A percentile compares a stretch with the other conserved stretches of the same genome.
Evolutionary conservation across 2,329 filamentous ascomycete species (phyloP).

Genomic region (Pseudovirgaria hyperparasitica): DNA sequence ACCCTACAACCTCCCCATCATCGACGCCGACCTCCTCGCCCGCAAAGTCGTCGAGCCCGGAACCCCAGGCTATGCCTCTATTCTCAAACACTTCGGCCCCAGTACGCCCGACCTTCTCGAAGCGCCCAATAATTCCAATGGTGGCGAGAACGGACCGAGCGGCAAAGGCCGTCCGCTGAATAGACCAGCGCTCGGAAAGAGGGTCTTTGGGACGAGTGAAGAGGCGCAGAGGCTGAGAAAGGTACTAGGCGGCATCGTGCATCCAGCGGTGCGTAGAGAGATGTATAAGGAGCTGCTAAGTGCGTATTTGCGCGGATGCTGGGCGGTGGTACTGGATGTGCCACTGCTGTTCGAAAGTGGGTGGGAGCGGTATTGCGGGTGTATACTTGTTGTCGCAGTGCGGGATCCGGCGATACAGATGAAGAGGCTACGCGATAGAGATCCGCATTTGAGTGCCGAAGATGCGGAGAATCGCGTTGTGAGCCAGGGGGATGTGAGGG

Average conservation of each 20-base stretch:
- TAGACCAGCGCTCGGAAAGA: slow-evolving; percentile 66
- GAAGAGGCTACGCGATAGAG: slow-evolving; percentile 58
- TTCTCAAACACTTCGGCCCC: slow-evolving; percentile 68
- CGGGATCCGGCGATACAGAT: slow-evolving; percentile 72
- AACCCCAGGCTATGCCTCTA: slow-evolving; percentile 68
- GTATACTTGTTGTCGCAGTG: slow-evolving; percentile 78
- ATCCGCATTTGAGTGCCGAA: slow-evolving; percentile 65
- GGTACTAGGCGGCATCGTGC: slow-evolving; percentile 79
- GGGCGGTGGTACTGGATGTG: slow-evolving; percentile 88
- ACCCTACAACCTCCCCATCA: slow-evolving; percentile 76
- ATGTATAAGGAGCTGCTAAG: slow-evolving; percentile 66
- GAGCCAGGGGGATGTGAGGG: slow-evolving; percentile 74
- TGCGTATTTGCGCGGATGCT: slow-evolving; percentile 61
- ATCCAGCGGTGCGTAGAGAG: slow-evolving; percentile 74
- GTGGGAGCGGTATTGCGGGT: slow-evolving; percentile 75
- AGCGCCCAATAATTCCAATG: slow-evolving; percentile 17
- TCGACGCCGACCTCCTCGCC: slow-evolving; percentile 88
- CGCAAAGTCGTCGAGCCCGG: slow-evolving; percentile 92
- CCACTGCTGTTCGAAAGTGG: slow-evolving; percentile 83
- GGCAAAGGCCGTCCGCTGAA: slow-evolving; percentile 67
- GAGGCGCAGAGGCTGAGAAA: slow-evolving; percentile 59
- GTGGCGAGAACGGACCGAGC: slow-evolving; percentile 40
- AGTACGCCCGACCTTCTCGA: slow-evolving; percentile 72
- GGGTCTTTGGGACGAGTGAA: slow-evolving; percentile 72
- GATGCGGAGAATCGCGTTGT: slow-evolving; percentile 78